Evolutionary conservation across 2,329 filamentous ascomycete genomes (phyloP), one percentile per base, ranked within the genome.

Genomic region (Mariannaea elegans): DNA sequence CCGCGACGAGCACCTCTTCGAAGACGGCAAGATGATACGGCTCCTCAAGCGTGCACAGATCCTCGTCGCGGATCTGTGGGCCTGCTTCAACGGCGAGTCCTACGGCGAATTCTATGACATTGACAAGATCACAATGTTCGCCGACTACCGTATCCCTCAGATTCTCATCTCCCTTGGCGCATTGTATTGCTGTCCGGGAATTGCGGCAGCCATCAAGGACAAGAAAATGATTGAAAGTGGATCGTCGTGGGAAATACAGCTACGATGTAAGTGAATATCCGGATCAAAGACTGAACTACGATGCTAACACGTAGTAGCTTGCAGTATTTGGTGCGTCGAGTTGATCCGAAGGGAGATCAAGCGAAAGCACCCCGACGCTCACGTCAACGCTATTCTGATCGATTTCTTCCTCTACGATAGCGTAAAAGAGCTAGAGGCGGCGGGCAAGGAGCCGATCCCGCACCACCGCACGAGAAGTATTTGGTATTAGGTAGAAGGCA

Each of bases 371-470:
- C 91, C 93, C 1, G 87, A 90, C 9, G 83, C 88, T 1, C 81
- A 86, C 51, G 77, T 90, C 67, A 99, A 99, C 73, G 94, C 95
- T 23, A 92, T 98, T 36, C 77, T 99, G 69, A 95, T 99, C 64
- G 95, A 99, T 76, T 99, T 98, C 78, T 97, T 97, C 76, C 80
- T 99, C 55, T 99, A 99, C 73, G 95, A 99, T 78, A 88, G 90
- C 16, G 93, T 95, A 79, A 99, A 98, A 76, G 90, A 93, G 72
- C 76, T 91, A 73, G 94, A 98, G 75, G 81, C 78, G 1, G 75
- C 81, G 65, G 81, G 87, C 51, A 75, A 82, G 55, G 85, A 88
- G 72, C 81, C 79, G 38, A 68, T 77, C 46, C 92, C 92, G 5
- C 93, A 97, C 77, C 94, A 97, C 77, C 84, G 94, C 64, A 97